Evolutionary conservation across 805 yeast species (phyloP).

Genomic region (Monosporozyma solicola): DNA sequence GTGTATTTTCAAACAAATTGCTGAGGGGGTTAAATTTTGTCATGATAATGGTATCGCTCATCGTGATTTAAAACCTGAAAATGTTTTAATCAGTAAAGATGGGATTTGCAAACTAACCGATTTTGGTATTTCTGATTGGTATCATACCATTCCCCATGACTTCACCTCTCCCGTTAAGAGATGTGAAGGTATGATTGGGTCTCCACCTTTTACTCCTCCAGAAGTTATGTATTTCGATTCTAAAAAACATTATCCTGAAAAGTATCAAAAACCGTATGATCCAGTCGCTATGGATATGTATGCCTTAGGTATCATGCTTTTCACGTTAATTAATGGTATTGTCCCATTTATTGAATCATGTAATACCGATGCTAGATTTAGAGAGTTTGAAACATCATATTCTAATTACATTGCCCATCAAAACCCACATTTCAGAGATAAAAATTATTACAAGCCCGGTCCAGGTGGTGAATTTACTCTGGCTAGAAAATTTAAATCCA

Average conservation of each 20-base stretch:
- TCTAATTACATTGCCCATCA: slow-evolving; percentile 30
- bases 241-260: slow-evolving; percentile 28
- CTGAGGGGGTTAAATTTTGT: slow-evolving; percentile 50
- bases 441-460: slow-evolving; percentile 39
- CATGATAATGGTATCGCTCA: slow-evolving; percentile 65
- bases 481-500: slow-evolving; percentile 51
- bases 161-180: slow-evolving; percentile 32
- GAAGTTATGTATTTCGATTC: slow-evolving; percentile 48
- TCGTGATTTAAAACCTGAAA: slow-evolving; percentile 70
- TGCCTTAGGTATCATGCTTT: slow-evolving; percentile 64
- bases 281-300: slow-evolving; percentile 65
- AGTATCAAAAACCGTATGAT: slow-evolving; percentile 37
- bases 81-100: slow-evolving; percentile 47
- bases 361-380: slow-evolving; percentile 39
- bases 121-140: slow-evolving; percentile 67
- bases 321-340: slow-evolving; percentile 48
- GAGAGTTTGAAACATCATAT: slow-evolving; percentile 49
- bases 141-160: slow-evolving; percentile 47
- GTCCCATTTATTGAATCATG: slow-evolving; percentile 54
- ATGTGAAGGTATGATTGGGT: slow-evolving; percentile 51
- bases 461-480: slow-evolving; percentile 69
- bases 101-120: slow-evolving; percentile 66
- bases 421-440: slow-evolving; percentile 42
- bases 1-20: slow-evolving; percentile 63
- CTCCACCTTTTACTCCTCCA: slow-evolving; percentile 77